phyloP scores from a whole-genome alignment of 2,329 filamentous ascomycete species.

The Alternaria angustiovoidea region DNA sequence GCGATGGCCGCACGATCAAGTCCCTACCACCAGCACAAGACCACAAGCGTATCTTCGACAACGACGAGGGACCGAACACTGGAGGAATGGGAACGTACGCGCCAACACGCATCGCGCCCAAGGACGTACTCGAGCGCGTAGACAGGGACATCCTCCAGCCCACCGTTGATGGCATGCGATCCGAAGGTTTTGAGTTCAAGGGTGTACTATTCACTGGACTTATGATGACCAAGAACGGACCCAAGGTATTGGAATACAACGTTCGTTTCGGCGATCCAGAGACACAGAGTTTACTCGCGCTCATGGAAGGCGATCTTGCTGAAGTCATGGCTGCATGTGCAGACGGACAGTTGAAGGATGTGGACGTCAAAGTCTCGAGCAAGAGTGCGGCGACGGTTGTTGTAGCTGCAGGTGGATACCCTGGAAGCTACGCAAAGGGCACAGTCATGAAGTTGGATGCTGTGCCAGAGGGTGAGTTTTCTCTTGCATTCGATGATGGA shows the following conservation, averaged over 20 bases:
- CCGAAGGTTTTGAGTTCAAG: conserved; percentile 66
- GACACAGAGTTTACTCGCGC: conserved; percentile 82
- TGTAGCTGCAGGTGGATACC: conserved; percentile 92
- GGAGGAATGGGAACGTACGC: conserved; percentile 98
- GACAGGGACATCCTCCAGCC: conserved; percentile 86
- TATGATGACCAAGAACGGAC: conserved; percentile 85
- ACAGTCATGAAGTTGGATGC: conserved; percentile 66
- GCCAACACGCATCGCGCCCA: conserved; percentile 65
- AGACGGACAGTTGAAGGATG: conserved; percentile 74
- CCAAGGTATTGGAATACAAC: conserved; percentile 90
- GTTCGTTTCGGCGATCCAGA: conserved; percentile 93
- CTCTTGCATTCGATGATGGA: conserved; percentile 53
- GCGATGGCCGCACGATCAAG: conserved; percentile 84
- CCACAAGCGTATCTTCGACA: conserved; percentile 93
- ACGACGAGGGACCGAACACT: conserved; percentile 90
- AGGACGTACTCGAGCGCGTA: conserved; percentile 76
- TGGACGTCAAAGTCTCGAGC: conserved; percentile 71
- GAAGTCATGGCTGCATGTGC: conserved; percentile 88
- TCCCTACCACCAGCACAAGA: conserved; percentile 92
- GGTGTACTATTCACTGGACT: conserved; percentile 88
- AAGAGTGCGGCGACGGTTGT: conserved; percentile 90
- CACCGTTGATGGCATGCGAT: conserved; percentile 86
- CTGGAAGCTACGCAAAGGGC: conserved; percentile 81
- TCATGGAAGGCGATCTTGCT: conserved; percentile 86
- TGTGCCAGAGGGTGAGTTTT: conserved; percentile 56